Evolutionary conservation across 148 eudicot genomes (phyloP), one percentile per base, ranked within the genome.

Genomic region (Pouteria glomerata): DNA sequence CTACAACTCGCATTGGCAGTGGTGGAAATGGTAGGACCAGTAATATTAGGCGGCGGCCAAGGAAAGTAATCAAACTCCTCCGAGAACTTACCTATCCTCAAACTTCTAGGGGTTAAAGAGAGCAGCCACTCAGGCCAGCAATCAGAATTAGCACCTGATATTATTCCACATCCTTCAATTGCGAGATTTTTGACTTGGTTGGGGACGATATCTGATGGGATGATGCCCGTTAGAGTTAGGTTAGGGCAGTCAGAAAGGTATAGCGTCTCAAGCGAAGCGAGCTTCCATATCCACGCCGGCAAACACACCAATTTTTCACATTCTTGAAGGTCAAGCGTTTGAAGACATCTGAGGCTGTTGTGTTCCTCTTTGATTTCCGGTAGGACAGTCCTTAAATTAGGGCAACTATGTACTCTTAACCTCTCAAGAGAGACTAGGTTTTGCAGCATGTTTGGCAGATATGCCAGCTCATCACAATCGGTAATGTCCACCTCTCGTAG

Each of bases 31-130:
- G n/a, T n/a, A n/a, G n/a, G n/a, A n/a, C n/a, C n/a, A n/a, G n/a
- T 12, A 4, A 39, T 8, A 4, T 14, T 10, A 4, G 8, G 3
- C 2, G 44, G 8, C 2, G 48, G 66, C 45, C 66, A 63, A 4
- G 66, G 66, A 26, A 63, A 63, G 39, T 35, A 63, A 35, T 63
- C 48, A 35, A 63, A 48, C 4, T 63, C 30, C 47, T 63, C 26
- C 10, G 66, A 63, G 47, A 63, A 63, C 13, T n/a, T n/a, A n/a
- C n/a, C n/a, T n/a, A n/a, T n/a, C n/a, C n/a, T n/a, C n/a, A n/a
- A n/a, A n/a, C n/a, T n/a, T n/a, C n/a, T n/a, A n/a, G n/a, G n/a
- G n/a, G n/a, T n/a, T n/a, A n/a, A n/a, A n/a, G n/a, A n/a, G n/a
- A n/a, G n/a, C n/a, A n/a, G n/a, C n/a, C n/a, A n/a, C n/a, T n/a